Evolutionary conservation across 306 rosid genomes (phyloP).

Genomic region (Begonia masoniana): DNA sequence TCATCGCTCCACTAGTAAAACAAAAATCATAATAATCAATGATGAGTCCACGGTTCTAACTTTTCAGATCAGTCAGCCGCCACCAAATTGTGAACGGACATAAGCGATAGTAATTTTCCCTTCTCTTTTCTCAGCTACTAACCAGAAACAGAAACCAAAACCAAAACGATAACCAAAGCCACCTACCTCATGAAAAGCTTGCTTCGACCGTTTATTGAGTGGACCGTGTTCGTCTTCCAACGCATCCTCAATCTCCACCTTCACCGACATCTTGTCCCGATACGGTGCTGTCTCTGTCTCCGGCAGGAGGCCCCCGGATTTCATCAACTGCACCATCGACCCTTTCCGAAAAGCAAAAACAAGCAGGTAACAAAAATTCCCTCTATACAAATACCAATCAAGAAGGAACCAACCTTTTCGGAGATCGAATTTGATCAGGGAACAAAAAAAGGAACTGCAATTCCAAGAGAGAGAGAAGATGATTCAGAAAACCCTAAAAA

Average conservation of each 20-base stretch:
- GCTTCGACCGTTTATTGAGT: constrained; percentile 47
- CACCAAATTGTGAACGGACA: not conserved
- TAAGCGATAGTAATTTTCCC: not conserved
- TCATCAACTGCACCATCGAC: constrained; percentile 55
- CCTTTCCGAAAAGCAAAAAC: not conserved
- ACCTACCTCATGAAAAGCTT: constrained; percentile 36
- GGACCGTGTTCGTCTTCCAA: constrained; percentile 53
- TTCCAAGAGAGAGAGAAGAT: not conserved
- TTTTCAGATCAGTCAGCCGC: too few species aligned
- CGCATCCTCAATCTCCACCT: constrained; percentile 65
- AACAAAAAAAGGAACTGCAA: constrained; percentile 5
- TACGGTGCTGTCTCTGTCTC: constrained; percentile 25
- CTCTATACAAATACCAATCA: not conserved
- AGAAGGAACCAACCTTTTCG: constrained; percentile 2
- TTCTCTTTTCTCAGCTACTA: not conserved
- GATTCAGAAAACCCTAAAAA: constrained; percentile 33
- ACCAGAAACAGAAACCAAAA: constrained; percentile 6
- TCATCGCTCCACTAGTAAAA: constrained; percentile 24
- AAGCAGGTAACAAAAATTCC: not conserved
- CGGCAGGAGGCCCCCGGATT: constrained; percentile 27
- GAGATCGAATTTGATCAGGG: constrained; percentile 8
- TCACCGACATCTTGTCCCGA: constrained; percentile 39
- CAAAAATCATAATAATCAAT: too few species aligned
- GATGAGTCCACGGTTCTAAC: too few species aligned
- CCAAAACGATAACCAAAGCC: not conserved